phyloP scores from a whole-genome alignment of 306 rosid species.

The Neltuma alba region DNA sequence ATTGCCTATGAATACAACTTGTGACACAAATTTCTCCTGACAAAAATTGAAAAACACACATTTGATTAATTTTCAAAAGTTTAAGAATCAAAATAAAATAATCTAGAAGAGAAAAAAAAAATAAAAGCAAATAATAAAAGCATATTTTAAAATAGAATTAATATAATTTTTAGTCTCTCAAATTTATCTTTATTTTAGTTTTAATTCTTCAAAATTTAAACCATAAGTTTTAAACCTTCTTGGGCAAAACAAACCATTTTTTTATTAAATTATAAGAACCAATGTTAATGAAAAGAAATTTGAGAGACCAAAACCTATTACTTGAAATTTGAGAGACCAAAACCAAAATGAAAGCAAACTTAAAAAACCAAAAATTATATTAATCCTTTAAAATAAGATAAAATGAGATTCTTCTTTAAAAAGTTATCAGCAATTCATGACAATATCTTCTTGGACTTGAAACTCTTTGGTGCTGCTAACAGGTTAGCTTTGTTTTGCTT shows the following conservation, averaged over 20 bases:
- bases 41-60: background rate
- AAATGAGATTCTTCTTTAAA: background rate
- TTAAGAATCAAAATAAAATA: background rate
- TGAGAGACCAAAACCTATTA: too few relatives aligned
- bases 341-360: too few relatives aligned
- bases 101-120: background rate
- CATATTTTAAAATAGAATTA: background rate
- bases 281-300: too few relatives aligned
- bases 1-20: background rate
- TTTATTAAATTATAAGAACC: too few relatives aligned
- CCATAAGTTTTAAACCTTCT: too few relatives aligned
- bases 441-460: background rate
- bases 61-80: background rate
- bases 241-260: too few relatives aligned
- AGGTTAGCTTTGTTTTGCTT: background rate
- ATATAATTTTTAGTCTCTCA: too few relatives aligned
- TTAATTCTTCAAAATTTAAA: too few relatives aligned
- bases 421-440: background rate
- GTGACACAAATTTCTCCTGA: background rate
- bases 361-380: too few relatives aligned
- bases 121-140: background rate
- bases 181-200: too few relatives aligned
- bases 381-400: too few relatives aligned
- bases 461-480: background rate
- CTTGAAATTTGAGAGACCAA: too few relatives aligned